These are phyloP conservation scores for Vitis rotundifolia DNA, from an alignment of 164 flowering plant genomes.

Conservation along the genomic window DNA sequence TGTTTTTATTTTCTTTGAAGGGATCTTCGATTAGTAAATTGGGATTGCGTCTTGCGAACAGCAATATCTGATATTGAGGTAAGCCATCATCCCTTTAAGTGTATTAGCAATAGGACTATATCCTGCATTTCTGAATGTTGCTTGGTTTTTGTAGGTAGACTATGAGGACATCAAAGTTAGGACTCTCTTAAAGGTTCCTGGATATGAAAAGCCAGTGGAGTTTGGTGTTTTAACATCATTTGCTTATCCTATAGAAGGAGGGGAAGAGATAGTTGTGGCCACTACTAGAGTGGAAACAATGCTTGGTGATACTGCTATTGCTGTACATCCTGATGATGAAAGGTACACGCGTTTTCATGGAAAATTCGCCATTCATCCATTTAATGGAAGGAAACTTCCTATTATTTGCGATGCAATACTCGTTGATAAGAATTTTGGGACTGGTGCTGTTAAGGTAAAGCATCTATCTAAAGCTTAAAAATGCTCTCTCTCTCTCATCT, in stretches of 20 bases:
- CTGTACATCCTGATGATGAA: slow-evolving; percentile 82
- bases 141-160: slow-evolving; percentile 67
- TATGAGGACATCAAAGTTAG: slow-evolving; percentile 77
- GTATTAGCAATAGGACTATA: not conserved
- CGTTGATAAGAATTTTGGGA: slow-evolving; percentile 88
- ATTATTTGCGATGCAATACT: slow-evolving; percentile 81
- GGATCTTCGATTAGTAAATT: slow-evolving; percentile 88
- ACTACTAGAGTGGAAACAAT: slow-evolving; percentile 98
- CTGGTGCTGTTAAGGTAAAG: slow-evolving; percentile 95
- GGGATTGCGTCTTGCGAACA: slow-evolving; percentile 92
- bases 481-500: not conserved
- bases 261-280: slow-evolving; percentile 87
- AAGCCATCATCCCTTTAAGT: slow-evolving; percentile 2
- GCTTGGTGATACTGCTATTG: slow-evolving; percentile 98
- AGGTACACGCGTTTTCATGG: slow-evolving; percentile 82
- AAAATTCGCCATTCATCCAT: slow-evolving; percentile 88
- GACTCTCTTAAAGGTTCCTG: slow-evolving; percentile 77
- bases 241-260: slow-evolving; percentile 90
- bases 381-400: slow-evolving; percentile 85
- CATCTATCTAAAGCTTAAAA: not conserved
- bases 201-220: slow-evolving; percentile 75
- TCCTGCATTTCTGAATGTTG: slow-evolving; percentile 11
- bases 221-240: slow-evolving; percentile 95
- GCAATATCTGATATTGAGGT: slow-evolving; percentile 99
- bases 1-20: slow-evolving; percentile 33